These are phyloP conservation scores for Fusarium sp. DNA, from an alignment of 2,329 filamentous ascomycete genomes.

Conservation along the genomic window DNA sequence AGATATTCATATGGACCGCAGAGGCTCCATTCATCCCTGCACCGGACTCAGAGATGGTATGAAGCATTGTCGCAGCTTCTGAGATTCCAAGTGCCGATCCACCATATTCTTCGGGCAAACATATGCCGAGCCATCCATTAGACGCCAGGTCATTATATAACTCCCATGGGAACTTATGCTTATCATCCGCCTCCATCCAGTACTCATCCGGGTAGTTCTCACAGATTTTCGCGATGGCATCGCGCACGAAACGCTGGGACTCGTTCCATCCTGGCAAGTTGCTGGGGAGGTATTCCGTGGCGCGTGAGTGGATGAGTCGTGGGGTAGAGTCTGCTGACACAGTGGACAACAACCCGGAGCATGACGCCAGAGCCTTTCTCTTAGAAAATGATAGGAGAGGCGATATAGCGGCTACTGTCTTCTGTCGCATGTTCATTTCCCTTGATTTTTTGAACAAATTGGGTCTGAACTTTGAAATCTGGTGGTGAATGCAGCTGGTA, in stretches of 20 bases:
- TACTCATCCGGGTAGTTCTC: not conserved
- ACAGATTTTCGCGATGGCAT: not conserved
- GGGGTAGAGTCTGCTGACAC: no score
- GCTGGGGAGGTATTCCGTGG: not conserved
- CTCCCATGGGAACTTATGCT: not conserved
- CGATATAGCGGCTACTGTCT: no score
- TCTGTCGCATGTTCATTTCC: no score
- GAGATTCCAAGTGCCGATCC: not conserved
- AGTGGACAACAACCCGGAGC: no score
- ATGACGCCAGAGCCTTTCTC: no score
- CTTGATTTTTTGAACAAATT: no score
- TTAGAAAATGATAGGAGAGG: no score
- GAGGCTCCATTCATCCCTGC: not conserved
- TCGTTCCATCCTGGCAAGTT: constrained; percentile 1
- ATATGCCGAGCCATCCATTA: not conserved
- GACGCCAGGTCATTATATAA: not conserved
- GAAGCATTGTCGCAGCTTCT: not conserved
- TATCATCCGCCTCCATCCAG: not conserved
- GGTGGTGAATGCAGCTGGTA: no score
- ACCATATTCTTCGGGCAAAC: not conserved
- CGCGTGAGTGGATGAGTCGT: not conserved
- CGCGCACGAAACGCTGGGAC: not conserved
- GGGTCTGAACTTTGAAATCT: no score
- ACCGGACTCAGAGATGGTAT: not conserved
- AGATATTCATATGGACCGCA: not conserved